A percentile compares a stretch with the other conserved stretches of the same genome.
phyloP scores from a whole-genome alignment of 2,329 filamentous ascomycete genomes.

The Hymenoscyphus fructigenus region DNA sequence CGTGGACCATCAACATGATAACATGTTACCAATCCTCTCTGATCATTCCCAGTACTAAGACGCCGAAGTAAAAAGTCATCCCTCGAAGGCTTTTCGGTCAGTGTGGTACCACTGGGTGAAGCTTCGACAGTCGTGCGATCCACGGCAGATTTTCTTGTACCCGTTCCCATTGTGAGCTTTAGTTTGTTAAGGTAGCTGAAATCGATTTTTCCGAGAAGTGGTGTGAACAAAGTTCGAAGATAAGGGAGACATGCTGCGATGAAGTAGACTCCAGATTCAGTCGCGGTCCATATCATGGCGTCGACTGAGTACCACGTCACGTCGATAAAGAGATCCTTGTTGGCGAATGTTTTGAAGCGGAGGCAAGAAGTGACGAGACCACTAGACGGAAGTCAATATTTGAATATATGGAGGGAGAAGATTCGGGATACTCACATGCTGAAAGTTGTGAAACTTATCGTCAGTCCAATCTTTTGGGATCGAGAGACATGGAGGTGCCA shows the following conservation, averaged over 20 bases:
- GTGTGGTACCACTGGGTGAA: background rate
- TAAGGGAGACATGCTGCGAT: conserved; percentile 17
- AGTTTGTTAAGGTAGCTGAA: background rate
- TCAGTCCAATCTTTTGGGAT: conserved; percentile 44
- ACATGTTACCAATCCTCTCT: conserved; percentile 2
- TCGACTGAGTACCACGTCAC: conserved; percentile 11
- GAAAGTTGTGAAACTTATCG: conserved; percentile 45
- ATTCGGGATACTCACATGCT: conserved; percentile 39
- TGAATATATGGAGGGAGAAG: background rate
- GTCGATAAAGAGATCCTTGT: conserved; percentile 9
- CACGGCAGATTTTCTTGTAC: background rate
- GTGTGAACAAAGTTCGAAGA: conserved; percentile 13
- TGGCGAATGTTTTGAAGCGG: conserved; percentile 12
- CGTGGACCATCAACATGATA: background rate
- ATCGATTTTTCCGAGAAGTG: background rate
- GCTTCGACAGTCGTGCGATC: no score
- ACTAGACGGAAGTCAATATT: background rate
- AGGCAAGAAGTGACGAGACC: conserved; percentile 15
- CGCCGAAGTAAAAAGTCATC: background rate
- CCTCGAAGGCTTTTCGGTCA: background rate
- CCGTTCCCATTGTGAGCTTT: background rate
- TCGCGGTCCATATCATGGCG: conserved; percentile 9
- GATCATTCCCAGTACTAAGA: conserved; percentile 3
- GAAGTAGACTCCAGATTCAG: conserved; percentile 18
- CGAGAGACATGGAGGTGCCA: conserved; percentile 45